phyloP scores from a whole-genome alignment of 441 rosid species.

The Gossypium lobatum region DNA sequence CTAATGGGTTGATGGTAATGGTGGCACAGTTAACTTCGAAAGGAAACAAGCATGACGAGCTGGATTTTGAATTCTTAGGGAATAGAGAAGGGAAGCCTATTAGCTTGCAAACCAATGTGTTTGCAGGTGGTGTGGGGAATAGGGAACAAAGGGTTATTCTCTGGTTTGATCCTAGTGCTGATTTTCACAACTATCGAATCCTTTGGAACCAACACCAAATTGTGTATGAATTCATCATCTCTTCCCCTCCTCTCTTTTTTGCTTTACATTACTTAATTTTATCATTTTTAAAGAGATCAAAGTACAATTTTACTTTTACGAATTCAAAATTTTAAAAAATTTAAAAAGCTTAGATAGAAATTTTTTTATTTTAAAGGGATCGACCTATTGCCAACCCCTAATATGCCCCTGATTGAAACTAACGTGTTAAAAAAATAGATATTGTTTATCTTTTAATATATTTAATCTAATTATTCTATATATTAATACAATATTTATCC shows the following conservation, averaged over 20 bases:
- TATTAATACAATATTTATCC: too few relatives aligned
- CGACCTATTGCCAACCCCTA: rapidly evolving
- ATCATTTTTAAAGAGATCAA: too few relatives aligned
- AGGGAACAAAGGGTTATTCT: constrained; percentile 56
- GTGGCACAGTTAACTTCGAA: constrained; percentile 45
- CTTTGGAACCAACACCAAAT: constrained; percentile 71
- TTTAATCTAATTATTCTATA: too few relatives aligned
- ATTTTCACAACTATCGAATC: constrained; percentile 50
- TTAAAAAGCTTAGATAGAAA: too few relatives aligned
- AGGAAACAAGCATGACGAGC: constrained; percentile 47
- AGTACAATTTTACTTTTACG: too few relatives aligned
- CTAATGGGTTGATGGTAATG: not conserved
- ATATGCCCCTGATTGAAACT: too few relatives aligned
- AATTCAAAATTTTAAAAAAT: too few relatives aligned
- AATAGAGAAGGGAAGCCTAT: constrained; percentile 52
- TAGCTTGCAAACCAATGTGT: constrained; percentile 69
- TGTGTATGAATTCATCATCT: constrained; percentile 36
- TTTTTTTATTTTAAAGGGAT: rapidly evolving
- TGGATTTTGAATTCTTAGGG: constrained; percentile 79
- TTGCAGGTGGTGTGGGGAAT: constrained; percentile 45
- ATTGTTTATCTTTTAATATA: too few relatives aligned
- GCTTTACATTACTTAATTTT: not conserved
- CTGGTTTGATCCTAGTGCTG: constrained; percentile 70
- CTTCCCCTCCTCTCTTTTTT: not conserved
- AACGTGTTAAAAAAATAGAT: too few relatives aligned